Percentiles rank a stretch among this genome's conserved stretches.
Evolutionary conservation across 192 early-diverging fungal genomes (phyloP).

Genomic region (Backusella psychrophila): DNA sequence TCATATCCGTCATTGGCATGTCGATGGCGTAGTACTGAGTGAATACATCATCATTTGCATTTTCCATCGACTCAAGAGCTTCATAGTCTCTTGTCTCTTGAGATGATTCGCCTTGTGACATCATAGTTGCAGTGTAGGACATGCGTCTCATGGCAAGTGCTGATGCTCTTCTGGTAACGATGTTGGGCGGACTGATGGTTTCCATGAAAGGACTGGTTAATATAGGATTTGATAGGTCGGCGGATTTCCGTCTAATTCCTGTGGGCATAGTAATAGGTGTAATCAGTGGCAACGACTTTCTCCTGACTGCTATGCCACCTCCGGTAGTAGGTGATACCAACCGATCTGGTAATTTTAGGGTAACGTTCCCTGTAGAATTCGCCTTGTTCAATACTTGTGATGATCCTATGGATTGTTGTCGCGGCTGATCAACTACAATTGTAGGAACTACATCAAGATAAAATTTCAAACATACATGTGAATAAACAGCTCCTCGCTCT

Average conservation of each 20-base stretch:
- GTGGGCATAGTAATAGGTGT: neutral
- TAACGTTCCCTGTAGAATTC: neutral
- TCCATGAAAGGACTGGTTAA: neutral
- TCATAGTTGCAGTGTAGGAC: neutral
- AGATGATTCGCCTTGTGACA: neutral
- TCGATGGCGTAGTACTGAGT: constrained; percentile 4
- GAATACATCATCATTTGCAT: neutral
- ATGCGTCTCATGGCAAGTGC: neutral
- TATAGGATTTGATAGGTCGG: neutral
- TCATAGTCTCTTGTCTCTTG: neutral
- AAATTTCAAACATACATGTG: neutral
- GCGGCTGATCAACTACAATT: neutral
- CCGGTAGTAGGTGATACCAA: neutral
- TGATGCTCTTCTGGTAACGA: neutral
- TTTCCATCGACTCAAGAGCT: neutral
- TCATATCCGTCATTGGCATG: neutral
- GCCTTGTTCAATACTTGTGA: neutral
- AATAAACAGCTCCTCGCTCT: neutral
- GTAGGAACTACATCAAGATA: neutral
- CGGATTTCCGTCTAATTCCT: neutral
- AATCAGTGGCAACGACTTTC: neutral
- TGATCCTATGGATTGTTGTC: neutral
- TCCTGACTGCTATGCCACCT: neutral
- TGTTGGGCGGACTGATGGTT: neutral
- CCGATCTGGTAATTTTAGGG: neutral